phyloP scores from a whole-genome alignment of 1,284 basidiomycete species.

The Exobasidium cylindrosporum region DNA sequence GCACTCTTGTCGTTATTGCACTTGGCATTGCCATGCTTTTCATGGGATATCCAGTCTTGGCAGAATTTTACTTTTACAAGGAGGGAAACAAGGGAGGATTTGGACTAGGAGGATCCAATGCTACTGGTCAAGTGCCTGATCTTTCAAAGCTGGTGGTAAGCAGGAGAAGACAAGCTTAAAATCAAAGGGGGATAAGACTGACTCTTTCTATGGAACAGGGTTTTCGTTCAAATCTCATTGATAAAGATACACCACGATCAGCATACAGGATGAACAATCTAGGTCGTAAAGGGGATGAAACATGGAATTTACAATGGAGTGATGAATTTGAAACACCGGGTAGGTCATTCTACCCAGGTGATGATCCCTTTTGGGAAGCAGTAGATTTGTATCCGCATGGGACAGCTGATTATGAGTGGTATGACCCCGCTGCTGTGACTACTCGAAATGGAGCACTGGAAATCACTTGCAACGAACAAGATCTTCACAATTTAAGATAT shows the following conservation, averaged over 20 bases:
- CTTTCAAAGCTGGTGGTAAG: slow-evolving; percentile 5
- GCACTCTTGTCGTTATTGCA: slow-evolving; percentile 24
- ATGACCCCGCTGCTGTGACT: slow-evolving; percentile 41
- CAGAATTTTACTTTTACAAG: slow-evolving; percentile 1
- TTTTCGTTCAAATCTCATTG: slow-evolving; percentile 28
- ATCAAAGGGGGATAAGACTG: slow-evolving; percentile 13
- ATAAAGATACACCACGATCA: slow-evolving; percentile 38
- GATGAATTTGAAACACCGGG: slow-evolving; percentile 50
- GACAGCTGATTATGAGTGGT: slow-evolving; percentile 36
- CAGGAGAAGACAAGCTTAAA: slow-evolving; percentile 5
- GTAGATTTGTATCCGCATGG: slow-evolving; percentile 29
- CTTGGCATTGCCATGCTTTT: slow-evolving; percentile 28
- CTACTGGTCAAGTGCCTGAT: slow-evolving; percentile 26
- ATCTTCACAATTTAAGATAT: slow-evolving; percentile 55
- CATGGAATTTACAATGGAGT: slow-evolving; percentile 38
- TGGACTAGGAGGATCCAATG: slow-evolving; percentile 32
- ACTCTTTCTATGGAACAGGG: background rate
- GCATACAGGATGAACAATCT: slow-evolving; percentile 17
- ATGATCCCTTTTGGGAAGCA: slow-evolving; percentile 56
- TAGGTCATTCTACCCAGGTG: slow-evolving; percentile 46
- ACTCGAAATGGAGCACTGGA: slow-evolving; percentile 35
- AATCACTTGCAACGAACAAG: slow-evolving; percentile 29
- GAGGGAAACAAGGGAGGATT: slow-evolving; percentile 24
- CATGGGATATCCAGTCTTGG: slow-evolving; percentile 31
- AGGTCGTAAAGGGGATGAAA: background rate